Evolutionary conservation across 345 rosid genomes (phyloP).

Genomic region (Ceriops zippeliana): DNA sequence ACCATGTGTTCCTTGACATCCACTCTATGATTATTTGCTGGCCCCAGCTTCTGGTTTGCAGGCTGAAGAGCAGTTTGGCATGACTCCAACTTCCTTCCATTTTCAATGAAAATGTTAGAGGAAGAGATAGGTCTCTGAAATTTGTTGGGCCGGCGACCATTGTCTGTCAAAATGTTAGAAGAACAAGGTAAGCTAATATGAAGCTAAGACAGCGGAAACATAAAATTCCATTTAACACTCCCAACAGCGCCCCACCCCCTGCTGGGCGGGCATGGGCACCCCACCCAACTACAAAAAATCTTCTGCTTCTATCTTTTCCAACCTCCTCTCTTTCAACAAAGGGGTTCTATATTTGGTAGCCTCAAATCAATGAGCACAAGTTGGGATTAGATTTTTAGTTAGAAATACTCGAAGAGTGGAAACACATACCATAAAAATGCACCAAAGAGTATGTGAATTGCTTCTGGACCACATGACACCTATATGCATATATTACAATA

Average conservation of each 20-base stretch:
- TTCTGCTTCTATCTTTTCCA: neutral
- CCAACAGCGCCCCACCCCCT: neutral
- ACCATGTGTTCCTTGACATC: constrained; percentile 7
- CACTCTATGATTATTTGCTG: constrained; percentile 11
- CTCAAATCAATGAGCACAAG: neutral
- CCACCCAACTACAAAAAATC: neutral
- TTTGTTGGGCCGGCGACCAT: constrained; percentile 17
- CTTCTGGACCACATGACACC: constrained; percentile 13
- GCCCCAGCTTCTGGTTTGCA: constrained; percentile 1
- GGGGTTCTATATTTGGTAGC: too few species aligned
- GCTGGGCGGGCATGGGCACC: too few species aligned
- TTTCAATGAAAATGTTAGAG: constrained; percentile 6
- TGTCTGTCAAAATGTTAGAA: constrained; percentile 13
- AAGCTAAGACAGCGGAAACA: neutral
- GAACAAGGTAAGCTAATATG: neutral
- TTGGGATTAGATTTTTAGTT: constrained; percentile 7
- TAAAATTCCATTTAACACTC: constrained; percentile 8
- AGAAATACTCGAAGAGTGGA: neutral
- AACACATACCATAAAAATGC: constrained; percentile 17
- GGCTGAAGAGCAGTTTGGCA: constrained; percentile 12
- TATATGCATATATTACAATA: constrained; percentile 7
- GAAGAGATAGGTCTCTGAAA: constrained; percentile 4
- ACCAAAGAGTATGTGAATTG: constrained; percentile 15
- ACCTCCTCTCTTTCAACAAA: neutral
- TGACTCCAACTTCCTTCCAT: constrained; percentile 20